Conservation (phyloP, 2,329 filamentous ascomycete genomes). For the Ophiognomonia clavigignenti-juglandacearum region DNA sequence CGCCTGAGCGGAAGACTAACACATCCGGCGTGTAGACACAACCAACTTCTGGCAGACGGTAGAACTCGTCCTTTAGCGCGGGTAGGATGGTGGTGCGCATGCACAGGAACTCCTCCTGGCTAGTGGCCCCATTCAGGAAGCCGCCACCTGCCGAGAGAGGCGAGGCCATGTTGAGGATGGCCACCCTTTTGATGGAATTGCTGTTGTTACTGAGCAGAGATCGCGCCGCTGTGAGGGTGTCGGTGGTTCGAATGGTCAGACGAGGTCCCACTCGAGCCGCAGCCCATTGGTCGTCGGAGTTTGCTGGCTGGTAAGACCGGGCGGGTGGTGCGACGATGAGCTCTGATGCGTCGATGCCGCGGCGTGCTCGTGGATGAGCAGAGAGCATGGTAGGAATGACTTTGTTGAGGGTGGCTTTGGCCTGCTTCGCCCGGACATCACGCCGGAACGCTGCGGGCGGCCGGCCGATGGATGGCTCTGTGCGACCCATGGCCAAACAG, state of each 20-base stretch:
- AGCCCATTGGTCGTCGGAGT: neutral
- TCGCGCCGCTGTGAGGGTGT: slow-evolving; percentile 8
- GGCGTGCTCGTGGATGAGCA: slow-evolving; percentile 48
- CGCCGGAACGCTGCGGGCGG: slow-evolving; percentile 8
- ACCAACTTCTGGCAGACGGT: slow-evolving; percentile 54
- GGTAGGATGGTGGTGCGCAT: slow-evolving; percentile 55
- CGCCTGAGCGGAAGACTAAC: slow-evolving; percentile 46
- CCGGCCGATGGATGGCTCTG: slow-evolving; percentile 8
- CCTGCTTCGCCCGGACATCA: slow-evolving; percentile 42
- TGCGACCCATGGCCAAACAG: slow-evolving; percentile 6
- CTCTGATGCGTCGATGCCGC: slow-evolving; percentile 47
- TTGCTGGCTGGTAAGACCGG: neutral
- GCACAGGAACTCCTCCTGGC: slow-evolving; percentile 59
- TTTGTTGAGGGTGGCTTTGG: slow-evolving; percentile 53
- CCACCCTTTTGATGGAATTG: slow-evolving; percentile 1
- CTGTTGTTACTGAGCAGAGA: neutral
- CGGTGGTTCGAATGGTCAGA: slow-evolving; percentile 3
- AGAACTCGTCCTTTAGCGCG: slow-evolving; percentile 52
- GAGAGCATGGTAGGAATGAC: slow-evolving; percentile 51
- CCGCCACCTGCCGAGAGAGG: slow-evolving; percentile 57
- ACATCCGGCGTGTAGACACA: slow-evolving; percentile 54
- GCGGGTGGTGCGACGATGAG: slow-evolving; percentile 33
- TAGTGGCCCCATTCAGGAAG: slow-evolving; percentile 53
- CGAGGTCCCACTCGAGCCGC: neutral
- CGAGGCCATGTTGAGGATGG: slow-evolving; percentile 28